Evolutionary conservation across 176 grass and related monocot species (phyloP), one percentile per base, ranked within the genome.

Genomic region (Avena insularis): DNA sequence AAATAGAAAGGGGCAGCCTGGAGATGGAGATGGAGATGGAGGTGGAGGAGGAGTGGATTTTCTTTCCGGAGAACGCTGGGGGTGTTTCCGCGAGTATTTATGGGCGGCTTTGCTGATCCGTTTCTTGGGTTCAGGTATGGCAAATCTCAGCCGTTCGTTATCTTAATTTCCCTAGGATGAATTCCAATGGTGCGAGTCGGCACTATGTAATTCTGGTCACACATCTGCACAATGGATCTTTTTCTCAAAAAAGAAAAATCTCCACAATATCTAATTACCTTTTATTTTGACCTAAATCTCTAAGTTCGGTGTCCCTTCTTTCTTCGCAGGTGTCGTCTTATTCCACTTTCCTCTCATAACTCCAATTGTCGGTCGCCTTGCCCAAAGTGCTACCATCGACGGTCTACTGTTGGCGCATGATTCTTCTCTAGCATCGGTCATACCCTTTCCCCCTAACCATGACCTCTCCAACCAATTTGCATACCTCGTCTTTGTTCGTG

Each of bases 11-110:
- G 81, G 89, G 86, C 57, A 68, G 53, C 71, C 82, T 61, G 88
- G 90, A 89, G 79, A 33, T 72, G 83, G 67, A 89, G 79, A 33
- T 72, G 83, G 67, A 89, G 79, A 33, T 72, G 83, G 67, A 61
- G 19, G 59, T 11, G 12, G 73, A 58, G 78, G 80, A 15, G 86
- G 49, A 75, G 31, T 56, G 84, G 86, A 83, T 90, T 91, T 88
- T 85, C 78, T 88, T 86, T 60, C 63, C 33, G 63, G 72, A n/a
- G 71, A 86, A 78, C 38, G 82, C 77, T 31, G 1, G 82, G 46
- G 83, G 86, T 70, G 72, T 82, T 86, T 83, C 64, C 53, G 86
- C 78, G 46, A 88, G 78, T 83, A 73, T 88, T 81, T 86, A 79
- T 47, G 78, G 71, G 82, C 71, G 78, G 82, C 82, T 70, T 64